Conservation (phyloP, 345 rosid species). For the Boechera stricta region DNA sequence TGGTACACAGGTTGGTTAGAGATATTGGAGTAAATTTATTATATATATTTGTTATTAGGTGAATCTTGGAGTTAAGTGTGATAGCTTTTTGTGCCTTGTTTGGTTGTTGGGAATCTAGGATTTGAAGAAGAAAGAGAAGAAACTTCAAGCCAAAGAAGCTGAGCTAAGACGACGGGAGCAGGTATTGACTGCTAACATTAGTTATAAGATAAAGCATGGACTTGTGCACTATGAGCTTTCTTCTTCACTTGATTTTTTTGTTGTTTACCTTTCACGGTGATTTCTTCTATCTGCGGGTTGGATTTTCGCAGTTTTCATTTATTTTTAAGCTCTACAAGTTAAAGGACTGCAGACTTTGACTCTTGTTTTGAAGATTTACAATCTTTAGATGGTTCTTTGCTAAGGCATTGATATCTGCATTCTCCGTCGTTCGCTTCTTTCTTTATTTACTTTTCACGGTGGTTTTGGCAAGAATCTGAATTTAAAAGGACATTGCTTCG, state of each 20-base stretch:
- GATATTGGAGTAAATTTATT: background rate
- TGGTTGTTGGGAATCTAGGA: conserved; percentile 53
- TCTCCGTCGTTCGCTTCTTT: too few species aligned
- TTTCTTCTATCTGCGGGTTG: background rate
- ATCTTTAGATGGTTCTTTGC: background rate
- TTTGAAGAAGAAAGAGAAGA: conserved; percentile 86
- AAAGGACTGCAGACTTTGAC: background rate
- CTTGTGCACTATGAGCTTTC: conserved; percentile 15
- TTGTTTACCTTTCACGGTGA: background rate
- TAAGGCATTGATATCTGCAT: too few species aligned
- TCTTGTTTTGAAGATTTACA: background rate
- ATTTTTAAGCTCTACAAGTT: background rate
- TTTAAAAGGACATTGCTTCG: too few species aligned
- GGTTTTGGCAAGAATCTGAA: too few species aligned
- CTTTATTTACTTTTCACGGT: too few species aligned
- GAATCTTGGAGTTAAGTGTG: conserved; percentile 11
- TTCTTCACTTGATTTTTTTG: background rate
- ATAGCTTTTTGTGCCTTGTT: conserved; percentile 18
- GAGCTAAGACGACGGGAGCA: conserved; percentile 88
- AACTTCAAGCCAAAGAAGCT: conserved; percentile 97
- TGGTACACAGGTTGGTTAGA: background rate
- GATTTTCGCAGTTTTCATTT: background rate
- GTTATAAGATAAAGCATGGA: background rate
- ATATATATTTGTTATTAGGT: conserved; percentile 4
- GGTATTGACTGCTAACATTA: conserved; percentile 51